These are phyloP conservation scores for Mucor racemosus DNA, from an alignment of 371 early-diverging fungal species.

Conservation along the genomic window DNA sequence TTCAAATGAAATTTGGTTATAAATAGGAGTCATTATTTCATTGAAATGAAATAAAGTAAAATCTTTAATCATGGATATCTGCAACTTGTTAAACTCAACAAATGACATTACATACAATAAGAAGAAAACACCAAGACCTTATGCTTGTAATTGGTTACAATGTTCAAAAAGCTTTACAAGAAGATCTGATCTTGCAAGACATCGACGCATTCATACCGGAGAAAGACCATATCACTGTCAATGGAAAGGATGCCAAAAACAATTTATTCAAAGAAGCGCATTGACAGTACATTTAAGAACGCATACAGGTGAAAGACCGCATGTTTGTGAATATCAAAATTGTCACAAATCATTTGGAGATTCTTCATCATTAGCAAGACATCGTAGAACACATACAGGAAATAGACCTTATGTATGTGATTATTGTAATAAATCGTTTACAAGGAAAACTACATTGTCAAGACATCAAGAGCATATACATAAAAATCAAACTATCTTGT, in stretches of 20 bases:
- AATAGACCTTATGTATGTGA: constrained; percentile 41
- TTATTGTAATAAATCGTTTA: constrained; percentile 57
- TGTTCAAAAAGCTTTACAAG: constrained; percentile 74
- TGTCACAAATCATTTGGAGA: constrained; percentile 70
- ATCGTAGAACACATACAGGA: constrained; percentile 46
- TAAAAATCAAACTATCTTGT: neutral
- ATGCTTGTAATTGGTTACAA: constrained; percentile 58
- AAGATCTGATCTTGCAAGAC: constrained; percentile 83
- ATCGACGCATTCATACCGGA: constrained; percentile 88
- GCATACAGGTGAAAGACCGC: constrained; percentile 83
- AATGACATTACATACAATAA: neutral
- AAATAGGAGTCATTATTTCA: neutral
- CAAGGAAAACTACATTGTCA: constrained; percentile 67
- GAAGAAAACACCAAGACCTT: neutral
- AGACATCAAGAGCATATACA: constrained; percentile 54
- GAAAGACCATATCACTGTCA: constrained; percentile 76
- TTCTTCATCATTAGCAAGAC: constrained; percentile 47
- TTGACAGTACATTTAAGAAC: constrained; percentile 78
- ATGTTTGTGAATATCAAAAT: constrained; percentile 63
- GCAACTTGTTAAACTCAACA: neutral
- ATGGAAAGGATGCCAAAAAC: constrained; percentile 68
- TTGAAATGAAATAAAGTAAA: neutral
- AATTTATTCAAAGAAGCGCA: constrained; percentile 80
- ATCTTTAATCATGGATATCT: neutral
- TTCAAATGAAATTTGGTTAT: neutral